These are phyloP conservation scores for Alternaria gaisen DNA, from an alignment of 2,329 filamentous ascomycete species.

Conservation along the genomic window DNA sequence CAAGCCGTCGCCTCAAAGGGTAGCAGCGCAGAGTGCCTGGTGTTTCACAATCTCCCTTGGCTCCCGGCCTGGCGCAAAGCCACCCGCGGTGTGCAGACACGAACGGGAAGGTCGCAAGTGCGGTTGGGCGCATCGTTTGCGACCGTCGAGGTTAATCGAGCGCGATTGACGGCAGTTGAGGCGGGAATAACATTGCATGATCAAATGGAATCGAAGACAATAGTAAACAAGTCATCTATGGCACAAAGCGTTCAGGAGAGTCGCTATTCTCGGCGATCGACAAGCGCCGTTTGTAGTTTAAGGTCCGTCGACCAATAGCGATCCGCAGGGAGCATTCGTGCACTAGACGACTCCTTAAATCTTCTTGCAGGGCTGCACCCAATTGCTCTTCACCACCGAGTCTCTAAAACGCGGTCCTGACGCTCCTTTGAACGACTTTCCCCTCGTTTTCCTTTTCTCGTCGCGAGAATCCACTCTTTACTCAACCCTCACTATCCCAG, in stretches of 20 bases:
- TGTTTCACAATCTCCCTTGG: conserved; percentile 19
- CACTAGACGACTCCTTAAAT: conserved; percentile 33
- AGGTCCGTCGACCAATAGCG: conserved; percentile 21
- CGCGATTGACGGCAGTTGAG: conserved; percentile 1
- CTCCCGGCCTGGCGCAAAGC: conserved; percentile 18
- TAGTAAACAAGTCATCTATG: neutral
- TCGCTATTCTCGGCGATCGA: conserved; percentile 24
- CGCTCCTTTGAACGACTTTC: conserved; percentile 29
- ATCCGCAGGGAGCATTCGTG: conserved; percentile 16
- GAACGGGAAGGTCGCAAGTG: conserved; percentile 9
- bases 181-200: neutral
- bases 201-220: neutral
- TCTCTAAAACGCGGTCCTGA: conserved; percentile 38
- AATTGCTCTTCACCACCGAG: conserved; percentile 33
- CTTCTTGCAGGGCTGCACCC: conserved; percentile 32
- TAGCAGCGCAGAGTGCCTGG: conserved; percentile 14
- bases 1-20: conserved; percentile 5
- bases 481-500: conserved; percentile 20
- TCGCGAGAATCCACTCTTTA: conserved; percentile 42
- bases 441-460: conserved; percentile 31
- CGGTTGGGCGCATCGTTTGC: conserved; percentile 16
- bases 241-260: conserved; percentile 5
- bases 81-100: conserved; percentile 17
- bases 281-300: conserved; percentile 27
- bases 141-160: conserved; percentile 10